phyloP scores from a whole-genome alignment of 495 filamentous ascomycete species.

The Neurospora sp. region DNA sequence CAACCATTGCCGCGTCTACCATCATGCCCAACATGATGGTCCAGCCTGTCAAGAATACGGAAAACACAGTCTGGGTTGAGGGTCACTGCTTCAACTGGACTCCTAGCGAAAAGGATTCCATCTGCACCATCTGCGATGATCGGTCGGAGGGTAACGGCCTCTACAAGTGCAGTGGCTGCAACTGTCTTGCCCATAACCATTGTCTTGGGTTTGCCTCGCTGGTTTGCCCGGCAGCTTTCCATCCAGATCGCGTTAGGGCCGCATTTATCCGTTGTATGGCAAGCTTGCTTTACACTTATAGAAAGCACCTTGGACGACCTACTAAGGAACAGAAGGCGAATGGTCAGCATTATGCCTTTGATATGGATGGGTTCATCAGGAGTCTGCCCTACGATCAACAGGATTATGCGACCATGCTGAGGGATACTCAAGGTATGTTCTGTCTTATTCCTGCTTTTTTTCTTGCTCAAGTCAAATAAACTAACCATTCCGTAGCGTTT shows the following conservation, averaged over 20 bases:
- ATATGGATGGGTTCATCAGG: slow-evolving; percentile 86
- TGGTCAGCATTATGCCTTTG: slow-evolving; percentile 83
- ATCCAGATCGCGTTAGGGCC: slow-evolving; percentile 79
- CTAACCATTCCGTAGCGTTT: slow-evolving; percentile 49
- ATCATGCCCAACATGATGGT: slow-evolving; percentile 86
- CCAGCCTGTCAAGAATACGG: slow-evolving; percentile 77
- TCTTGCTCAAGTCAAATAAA: slow-evolving; percentile 4
- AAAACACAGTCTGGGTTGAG: slow-evolving; percentile 84
- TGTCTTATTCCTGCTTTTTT: slow-evolving; percentile 1
- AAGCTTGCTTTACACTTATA: slow-evolving; percentile 91
- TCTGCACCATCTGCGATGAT: slow-evolving; percentile 85
- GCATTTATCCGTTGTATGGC: slow-evolving; percentile 93
- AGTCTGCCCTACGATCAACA: slow-evolving; percentile 86
- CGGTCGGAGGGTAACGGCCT: slow-evolving; percentile 75
- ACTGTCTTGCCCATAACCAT: slow-evolving; percentile 63
- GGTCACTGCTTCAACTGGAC: slow-evolving; percentile 82
- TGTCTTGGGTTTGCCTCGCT: slow-evolving; percentile 75
- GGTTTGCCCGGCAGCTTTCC: slow-evolving; percentile 84
- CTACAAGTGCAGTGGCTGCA: slow-evolving; percentile 76
- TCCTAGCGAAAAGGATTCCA: slow-evolving; percentile 52
- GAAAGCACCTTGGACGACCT: slow-evolving; percentile 68
- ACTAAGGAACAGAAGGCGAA: slow-evolving; percentile 74
- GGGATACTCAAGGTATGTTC: slow-evolving; percentile 78
- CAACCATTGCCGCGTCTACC: slow-evolving; percentile 94
- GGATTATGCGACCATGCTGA: slow-evolving; percentile 77